phyloP scores from a whole-genome alignment of 441 rosid species.

The California macrophylla region DNA sequence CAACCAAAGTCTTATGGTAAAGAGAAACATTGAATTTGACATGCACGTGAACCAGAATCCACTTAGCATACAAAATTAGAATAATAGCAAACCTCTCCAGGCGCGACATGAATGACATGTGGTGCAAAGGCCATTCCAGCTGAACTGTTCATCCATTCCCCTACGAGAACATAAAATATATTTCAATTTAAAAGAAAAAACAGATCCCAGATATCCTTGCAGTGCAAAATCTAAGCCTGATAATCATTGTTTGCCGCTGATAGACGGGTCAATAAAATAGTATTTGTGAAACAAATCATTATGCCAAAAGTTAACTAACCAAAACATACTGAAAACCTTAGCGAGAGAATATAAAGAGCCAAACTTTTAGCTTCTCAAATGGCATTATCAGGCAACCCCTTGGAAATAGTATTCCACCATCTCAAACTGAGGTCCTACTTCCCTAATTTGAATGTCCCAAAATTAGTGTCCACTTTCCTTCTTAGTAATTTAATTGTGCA shows the following conservation, averaged over 20 bases:
- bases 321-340: not conserved
- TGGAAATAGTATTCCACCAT: too few relatives aligned
- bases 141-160: constrained; percentile 98
- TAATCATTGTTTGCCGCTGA: not conserved
- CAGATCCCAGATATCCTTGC: not conserved
- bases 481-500: too few relatives aligned
- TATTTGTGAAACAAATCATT: not conserved
- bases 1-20: not conserved
- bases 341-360: not conserved
- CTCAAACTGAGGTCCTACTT: too few relatives aligned
- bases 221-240: not conserved
- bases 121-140: constrained; percentile 96
- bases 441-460: not conserved
- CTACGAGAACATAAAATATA: constrained; percentile 21
- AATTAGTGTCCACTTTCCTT: not conserved
- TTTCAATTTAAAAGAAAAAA: not conserved
- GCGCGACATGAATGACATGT: constrained; percentile 41
- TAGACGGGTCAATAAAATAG: not conserved
- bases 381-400: not conserved
- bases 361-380: not conserved
- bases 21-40: not conserved
- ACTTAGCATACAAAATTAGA: not conserved
- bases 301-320: not conserved
- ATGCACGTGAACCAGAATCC: not conserved
- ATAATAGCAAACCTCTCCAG: constrained; percentile 60